phyloP scores from a whole-genome alignment of 148 eudicot species.

The Rhododendron ovatum region DNA sequence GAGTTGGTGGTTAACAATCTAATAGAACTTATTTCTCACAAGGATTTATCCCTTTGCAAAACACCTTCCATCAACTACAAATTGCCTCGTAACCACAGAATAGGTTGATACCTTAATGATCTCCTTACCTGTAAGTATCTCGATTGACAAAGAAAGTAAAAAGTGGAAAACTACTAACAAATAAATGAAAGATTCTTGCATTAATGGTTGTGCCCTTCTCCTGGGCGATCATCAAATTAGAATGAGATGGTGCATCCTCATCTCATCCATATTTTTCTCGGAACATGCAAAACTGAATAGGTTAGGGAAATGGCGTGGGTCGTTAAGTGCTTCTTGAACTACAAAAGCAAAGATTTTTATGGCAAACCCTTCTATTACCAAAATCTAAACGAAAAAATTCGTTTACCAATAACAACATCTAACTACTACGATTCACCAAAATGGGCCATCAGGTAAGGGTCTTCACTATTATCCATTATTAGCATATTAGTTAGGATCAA shows the following conservation, averaged over 20 bases:
- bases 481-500: background rate
- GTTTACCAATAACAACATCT: background rate
- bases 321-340: background rate
- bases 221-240: background rate
- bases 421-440: background rate
- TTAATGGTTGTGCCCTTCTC: background rate
- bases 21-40: background rate
- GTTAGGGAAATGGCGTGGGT: background rate
- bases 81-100: background rate
- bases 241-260: background rate
- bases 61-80: background rate
- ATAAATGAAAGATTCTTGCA: background rate
- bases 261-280: background rate
- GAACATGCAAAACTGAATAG: background rate
- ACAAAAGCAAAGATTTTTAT: background rate
- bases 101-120: background rate
- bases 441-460: background rate
- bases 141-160: background rate
- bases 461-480: background rate
- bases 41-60: background rate
- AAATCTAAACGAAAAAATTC: background rate
- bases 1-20: no score
- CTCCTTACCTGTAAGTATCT: background rate
- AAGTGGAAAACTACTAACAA: background rate
- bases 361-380: background rate